Evolutionary conservation across 2,329 filamentous ascomycete species (phyloP), one percentile per base, ranked within the genome.

Genomic region (Fusarium chuoi): DNA sequence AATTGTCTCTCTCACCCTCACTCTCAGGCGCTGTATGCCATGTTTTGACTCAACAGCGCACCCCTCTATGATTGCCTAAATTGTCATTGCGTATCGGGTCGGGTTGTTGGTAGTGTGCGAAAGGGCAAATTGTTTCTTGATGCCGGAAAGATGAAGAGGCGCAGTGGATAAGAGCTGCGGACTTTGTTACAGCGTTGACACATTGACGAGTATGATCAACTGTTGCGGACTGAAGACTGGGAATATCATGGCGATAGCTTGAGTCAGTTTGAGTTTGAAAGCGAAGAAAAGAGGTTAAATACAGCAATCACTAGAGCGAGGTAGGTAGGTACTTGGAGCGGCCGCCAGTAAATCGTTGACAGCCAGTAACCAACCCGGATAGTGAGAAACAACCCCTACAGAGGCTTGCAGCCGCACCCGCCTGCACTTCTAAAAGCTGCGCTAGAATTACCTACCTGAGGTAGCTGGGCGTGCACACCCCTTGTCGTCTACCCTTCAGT

Each of bases 61-160:
- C 44, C 65, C 65, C 59, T 55, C 54, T 63, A 36, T 44, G 41
- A 36, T 24, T 62, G 55, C 54, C 46, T 30, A 58, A 51, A 39
- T 46, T 42, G 45, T 65, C 62, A 57, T 58, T 45, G 22, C n/a
- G 36, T 68, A 52, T 73, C 74, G 72, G 68, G 62, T 68, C 76
- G 76, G 76, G 61, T 38, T 78, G 15, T 70, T 76, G 54, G 28
- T 66, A 75, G 45, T 59, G 48, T 71, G 76, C 74, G 76, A 75
- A 61, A 52, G 42, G 13, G 48, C 26, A 42, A 61, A 48, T 30
- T 52, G 41, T 42, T 36, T 42, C 41, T 39, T n/a, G 39, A 57
- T 30, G 14, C 46, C 28, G 51, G 44, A 39, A 38, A 65, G 38
- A 55, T 30, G 56, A 55, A 39, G 55, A 68, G 22, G 44, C 39